phyloP scores from a whole-genome alignment of 352 stramenopile genomes.

The Halophytophthora polymorphica region DNA sequence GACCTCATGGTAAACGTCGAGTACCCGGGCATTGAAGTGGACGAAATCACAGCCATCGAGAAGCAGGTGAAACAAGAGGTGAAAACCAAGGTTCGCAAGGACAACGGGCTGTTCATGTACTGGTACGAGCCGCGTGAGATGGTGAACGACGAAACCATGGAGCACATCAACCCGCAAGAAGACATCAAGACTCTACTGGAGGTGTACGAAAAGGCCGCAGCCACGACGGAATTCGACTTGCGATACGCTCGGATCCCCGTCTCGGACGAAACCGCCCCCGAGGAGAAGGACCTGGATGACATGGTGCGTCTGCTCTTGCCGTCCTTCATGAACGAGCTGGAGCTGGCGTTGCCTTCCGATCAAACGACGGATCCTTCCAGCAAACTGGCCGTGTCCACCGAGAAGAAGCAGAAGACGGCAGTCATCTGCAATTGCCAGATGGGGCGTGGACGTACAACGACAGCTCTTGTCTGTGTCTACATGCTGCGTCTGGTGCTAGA shows the following conservation, averaged over 20 bases:
- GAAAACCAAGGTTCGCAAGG: constrained; percentile 63
- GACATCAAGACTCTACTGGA: constrained; percentile 80
- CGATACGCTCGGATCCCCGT: constrained; percentile 84
- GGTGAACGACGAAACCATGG: constrained; percentile 80
- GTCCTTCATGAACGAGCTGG: constrained; percentile 60
- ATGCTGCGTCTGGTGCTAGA: constrained; percentile 80
- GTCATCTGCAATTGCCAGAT: constrained; percentile 92
- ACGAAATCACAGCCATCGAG: constrained; percentile 87
- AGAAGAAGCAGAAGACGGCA: constrained; percentile 45
- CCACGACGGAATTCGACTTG: constrained; percentile 54
- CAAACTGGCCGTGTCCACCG: not conserved
- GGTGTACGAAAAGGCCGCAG: constrained; percentile 59
- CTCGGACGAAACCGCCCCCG: constrained; percentile 87
- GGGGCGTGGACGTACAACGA: constrained; percentile 84
- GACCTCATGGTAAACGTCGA: constrained; percentile 86
- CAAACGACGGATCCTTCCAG: not conserved
- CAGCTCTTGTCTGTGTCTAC: constrained; percentile 84
- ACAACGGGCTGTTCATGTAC: constrained; percentile 82
- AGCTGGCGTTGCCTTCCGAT: constrained; percentile 18
- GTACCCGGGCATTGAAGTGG: constrained; percentile 87
- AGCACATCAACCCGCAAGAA: constrained; percentile 63
- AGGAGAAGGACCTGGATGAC: constrained; percentile 89
- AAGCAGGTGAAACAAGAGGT: constrained; percentile 82
- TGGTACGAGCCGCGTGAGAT: constrained; percentile 78
- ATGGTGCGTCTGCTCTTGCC: constrained; percentile 74